Base-by-base conservation (phyloP, 345 rosid genomes). In the Syzygium grande region DNA sequence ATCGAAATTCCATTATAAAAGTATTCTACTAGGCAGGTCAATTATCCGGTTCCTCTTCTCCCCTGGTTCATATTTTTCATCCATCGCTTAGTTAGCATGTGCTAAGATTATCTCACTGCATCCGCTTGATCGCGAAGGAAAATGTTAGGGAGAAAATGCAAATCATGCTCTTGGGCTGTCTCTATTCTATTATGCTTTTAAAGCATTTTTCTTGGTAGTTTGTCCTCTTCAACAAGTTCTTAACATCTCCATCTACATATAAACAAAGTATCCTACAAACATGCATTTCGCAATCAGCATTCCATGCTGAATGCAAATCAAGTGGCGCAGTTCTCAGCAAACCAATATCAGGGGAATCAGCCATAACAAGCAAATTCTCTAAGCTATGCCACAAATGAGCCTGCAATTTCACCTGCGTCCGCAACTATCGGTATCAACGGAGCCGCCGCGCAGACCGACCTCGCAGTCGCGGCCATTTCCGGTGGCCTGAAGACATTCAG, bases 391-490 rank as follows among this genome's bases (percentile, higher is more conserved):
- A 29, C 19, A 59, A 43, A 43, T 14, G 27, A 61, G 30, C 29
- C 11, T 1, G 53, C 23, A 16, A 63, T 19, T 25, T 46, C 79
- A 91, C 94, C 93, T 63, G 96, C 94, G 85, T 92, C 94, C 0
- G 89, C 93, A 85, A 91, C 87, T 38, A 92, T 90, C 1, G 93
- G 92, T 27, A 92, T 91, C 86, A 34, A 84, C 3, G 91, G 91
- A 89, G 94, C 94, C 27, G 94, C 90, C 10, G 90, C 89, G 73
- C 94, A 93, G 3, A 92, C 92, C 15, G 87, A 86, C 88, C 92
- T 91, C 12, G 94, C 94, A 29, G 92, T 79, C 2, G 92, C 92
- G 0, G 94, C 94, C 94, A 93, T 92, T 86, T 94, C 94, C 84
- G 94, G 92, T 22, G 91, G 94, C 85, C 94, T 88, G 85, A 86